Evolutionary conservation across 345 rosid species (phyloP), one percentile per base, ranked within the genome.

Genomic region (Hypericum androsaemum): DNA sequence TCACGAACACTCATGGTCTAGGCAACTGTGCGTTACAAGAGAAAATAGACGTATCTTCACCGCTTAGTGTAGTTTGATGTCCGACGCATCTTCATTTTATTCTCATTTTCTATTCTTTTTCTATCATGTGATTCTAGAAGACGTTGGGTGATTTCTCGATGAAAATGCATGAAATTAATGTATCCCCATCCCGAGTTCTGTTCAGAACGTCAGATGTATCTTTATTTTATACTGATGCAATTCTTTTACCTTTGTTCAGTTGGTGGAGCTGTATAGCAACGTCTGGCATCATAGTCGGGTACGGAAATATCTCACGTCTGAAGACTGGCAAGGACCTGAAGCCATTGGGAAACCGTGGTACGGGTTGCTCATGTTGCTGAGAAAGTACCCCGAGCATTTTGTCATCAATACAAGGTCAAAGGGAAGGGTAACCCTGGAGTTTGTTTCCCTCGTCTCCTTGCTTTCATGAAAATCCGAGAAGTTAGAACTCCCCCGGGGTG

Each of bases 221-320:
- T 15, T 12, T 13, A 46, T 32, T n/a, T 46, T 46, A 7, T 46
- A 2, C 22, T 22, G 32, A 22, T 22, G 32, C 4, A 4, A 8
- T 39, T 43, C 59, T 7, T 0, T 12, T 39, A 43, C 53, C 43
- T 55, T 57, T 53, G 37, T 67, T 38, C 77, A 92, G 98, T 65
- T 92, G 72, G 50, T 77, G 57, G 88, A 85, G 68, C 88, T 80
- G 63, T 92, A 68, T 62, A 63, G 84, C 59, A 80, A 55, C 41
- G 59, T 80, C 16, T 92, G 96, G 98, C 98, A 92, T 77, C 97
- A 92, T 68, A 65, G 79, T 64, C 76, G 95, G 52, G 84, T 92
- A 28, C 75, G 94, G 75, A 83, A 81, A 56, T 92, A 88, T 63
- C 90, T 92, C 39, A 69, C 79, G 28, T 71, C 88, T 14, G 98